Base-by-base conservation (phyloP, 768 basidiomycete species). In the Kwoniella dendrophila region DNA sequence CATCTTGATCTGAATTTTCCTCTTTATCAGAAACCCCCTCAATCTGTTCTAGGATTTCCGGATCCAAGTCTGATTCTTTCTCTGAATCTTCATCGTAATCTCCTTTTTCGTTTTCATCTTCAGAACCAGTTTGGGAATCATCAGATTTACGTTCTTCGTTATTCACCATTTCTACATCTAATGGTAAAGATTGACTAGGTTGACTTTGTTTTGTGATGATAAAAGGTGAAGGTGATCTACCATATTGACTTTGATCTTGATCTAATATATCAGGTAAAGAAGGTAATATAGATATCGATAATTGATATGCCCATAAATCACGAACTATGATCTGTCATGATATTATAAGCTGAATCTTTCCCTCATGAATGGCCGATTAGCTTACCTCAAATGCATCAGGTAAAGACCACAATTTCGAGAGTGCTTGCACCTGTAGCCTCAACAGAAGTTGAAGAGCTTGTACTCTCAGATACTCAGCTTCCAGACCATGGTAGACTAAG, bases 361-460 rank as follows among this genome's bases (percentile, higher is more conserved):
- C 36, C 22, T 14, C 34, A 7, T 52, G 24, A 41, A 29, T 14
- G 7, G 22, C 24, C 1, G 30, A 22, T 12, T n/a, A 49, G 56
- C 67, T 65, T 40, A 75, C 75, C 67, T 79, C 77, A 44, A 65
- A 70, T 1, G 62, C 59, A 4, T 72, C 71, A 18, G 74, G 73
- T 14, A 79, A 45, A 18, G 63, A 45, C 75, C 76, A 79, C 1
- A 72, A 48, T 54, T 68, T 63, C 14, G 63, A 55, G 11, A 77
- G 24, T 2, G 78, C 72, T 48, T 63, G 61, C 0, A 92, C 80
- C 77, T 96, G 92, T 69, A 87, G 85, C 32, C 92, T 83, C 11
- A 95, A 81, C 56, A 96, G 80, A 0, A 91, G 80, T 77, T 96
- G 94, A 34, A 90, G 82, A 70, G 89, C 90, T 66, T 93, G 88